Evolutionary conservation across 1,284 basidiomycete species (phyloP), one percentile per base, ranked within the genome.

Genomic region (Heliocybe sulcata): DNA sequence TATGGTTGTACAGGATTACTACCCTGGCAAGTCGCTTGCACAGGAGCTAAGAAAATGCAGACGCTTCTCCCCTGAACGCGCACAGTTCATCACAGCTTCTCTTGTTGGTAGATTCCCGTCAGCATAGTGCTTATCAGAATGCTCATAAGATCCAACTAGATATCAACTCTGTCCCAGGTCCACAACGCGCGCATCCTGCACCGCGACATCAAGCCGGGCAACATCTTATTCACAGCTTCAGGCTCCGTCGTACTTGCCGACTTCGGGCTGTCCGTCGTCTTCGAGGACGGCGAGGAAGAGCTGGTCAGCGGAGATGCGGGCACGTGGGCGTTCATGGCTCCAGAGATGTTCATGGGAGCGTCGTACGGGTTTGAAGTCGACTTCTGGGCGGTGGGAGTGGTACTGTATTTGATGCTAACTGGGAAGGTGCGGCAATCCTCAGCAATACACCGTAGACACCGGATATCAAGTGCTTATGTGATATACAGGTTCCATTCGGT

Each of bases 301-400:
- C 12, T 72, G 72, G 54, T 72, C 8, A 49, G 69, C 55, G 35
- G 45, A 2, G 25, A 48, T 45, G 42, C 16, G 25, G 71, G 69
- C 14, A 80, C 77, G 6, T 68, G 68, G 47, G 78, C 82, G 56
- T 90, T 87, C 62, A 75, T 83, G 20, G 86, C 87, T 1, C 87
- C 88, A 0, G 87, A 90, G 62, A 73, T 90, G 2, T 72, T 92
- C 23, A 74, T 88, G 27, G 82, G 87, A 0, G 82, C 86, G 75
- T 73, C 80, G 11, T 87, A 91, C 63, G 83, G 85, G 52, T 83
- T 79, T 57, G 77, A 83, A 11, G 87, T 89, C n/a, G 92, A 94
- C 65, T 86, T 83, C 71, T 94, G 90, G 90, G 79, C 81, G 1
- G 83, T 92, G 56, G 92, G 91, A 1, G 78, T 87, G 61, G 74